phyloP scores from a whole-genome alignment of 805 yeast species.

The Wickerhamomyces bovis region DNA sequence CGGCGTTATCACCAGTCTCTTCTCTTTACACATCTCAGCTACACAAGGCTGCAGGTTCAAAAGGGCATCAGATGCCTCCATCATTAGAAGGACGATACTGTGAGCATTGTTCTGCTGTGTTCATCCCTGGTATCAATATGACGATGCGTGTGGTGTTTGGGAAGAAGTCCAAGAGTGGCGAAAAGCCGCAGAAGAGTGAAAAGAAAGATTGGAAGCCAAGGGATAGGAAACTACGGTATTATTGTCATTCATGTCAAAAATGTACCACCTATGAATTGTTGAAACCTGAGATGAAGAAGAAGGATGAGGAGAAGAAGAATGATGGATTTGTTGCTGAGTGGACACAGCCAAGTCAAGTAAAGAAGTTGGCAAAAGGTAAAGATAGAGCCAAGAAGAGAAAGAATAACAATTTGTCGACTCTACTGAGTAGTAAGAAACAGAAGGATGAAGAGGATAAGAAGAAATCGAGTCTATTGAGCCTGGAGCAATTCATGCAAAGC shows the following conservation, averaged over 20 bases:
- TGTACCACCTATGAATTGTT: constrained; percentile 12
- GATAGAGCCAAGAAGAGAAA: constrained; percentile 43
- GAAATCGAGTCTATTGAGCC: constrained; percentile 33
- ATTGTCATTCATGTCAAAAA: constrained; percentile 26
- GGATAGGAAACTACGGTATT: constrained; percentile 18
- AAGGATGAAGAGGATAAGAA: constrained; percentile 27
- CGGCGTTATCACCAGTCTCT: background rate
- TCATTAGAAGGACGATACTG: constrained; percentile 5
- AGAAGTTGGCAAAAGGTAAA: constrained; percentile 24
- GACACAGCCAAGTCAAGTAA: constrained; percentile 9
- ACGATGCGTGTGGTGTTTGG: constrained; percentile 16
- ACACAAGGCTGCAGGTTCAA: background rate
- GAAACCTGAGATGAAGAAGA: constrained; percentile 6
- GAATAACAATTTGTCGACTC: constrained; percentile 34
- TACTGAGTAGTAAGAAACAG: constrained; percentile 37
- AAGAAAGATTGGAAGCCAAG: constrained; percentile 10
- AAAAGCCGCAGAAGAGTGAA: background rate
- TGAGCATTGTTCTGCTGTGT: constrained; percentile 14
- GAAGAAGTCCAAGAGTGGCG: constrained; percentile 6
- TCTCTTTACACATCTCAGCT: background rate
- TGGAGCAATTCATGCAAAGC: constrained; percentile 43
- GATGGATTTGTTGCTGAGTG: constrained; percentile 25
- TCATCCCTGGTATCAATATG: constrained; percentile 26
- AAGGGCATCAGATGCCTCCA: background rate
- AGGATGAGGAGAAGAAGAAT: constrained; percentile 1